phyloP scores from a whole-genome alignment of 1,284 basidiomycete species.

The Ceratobasidium sp. region DNA sequence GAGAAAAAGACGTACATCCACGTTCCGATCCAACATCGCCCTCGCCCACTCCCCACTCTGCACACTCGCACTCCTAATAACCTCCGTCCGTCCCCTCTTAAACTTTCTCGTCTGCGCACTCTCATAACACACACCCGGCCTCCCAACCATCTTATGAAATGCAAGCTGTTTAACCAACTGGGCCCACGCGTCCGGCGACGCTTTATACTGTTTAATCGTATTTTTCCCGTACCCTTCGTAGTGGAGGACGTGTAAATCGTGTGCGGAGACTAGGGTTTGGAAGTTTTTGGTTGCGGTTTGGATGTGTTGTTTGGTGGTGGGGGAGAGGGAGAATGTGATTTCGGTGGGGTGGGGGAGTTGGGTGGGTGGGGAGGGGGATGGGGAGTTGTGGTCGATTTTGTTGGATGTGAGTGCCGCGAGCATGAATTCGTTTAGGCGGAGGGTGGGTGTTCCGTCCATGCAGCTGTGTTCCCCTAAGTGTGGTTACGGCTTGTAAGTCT shows the following conservation, averaged over 20 bases:
- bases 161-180: constrained; percentile 97
- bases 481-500: too few relatives aligned
- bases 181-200: constrained; percentile 94
- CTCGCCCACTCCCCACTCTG: constrained; percentile 91
- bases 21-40: constrained; percentile 81
- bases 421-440: constrained; percentile 96
- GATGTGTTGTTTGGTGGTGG: constrained; percentile 63
- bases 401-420: constrained; percentile 83
- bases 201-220: constrained; percentile 87
- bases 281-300: constrained; percentile 75
- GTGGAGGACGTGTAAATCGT: constrained; percentile 83
- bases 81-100: constrained; percentile 93
- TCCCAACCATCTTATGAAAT: constrained; percentile 85
- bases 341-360: constrained; percentile 74
- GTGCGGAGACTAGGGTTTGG: constrained; percentile 80
- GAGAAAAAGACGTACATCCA: constrained; percentile 64
- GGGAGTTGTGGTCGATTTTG: constrained; percentile 80
- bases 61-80: constrained; percentile 87
- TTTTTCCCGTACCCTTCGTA: constrained; percentile 91
- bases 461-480: constrained; percentile 80
- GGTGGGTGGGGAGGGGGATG: constrained; percentile 58
- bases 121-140: constrained; percentile 92
- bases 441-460: constrained; percentile 92
- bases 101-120: constrained; percentile 95
- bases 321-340: constrained; percentile 69